Percentiles rank a stretch among this genome's conserved stretches.
Evolutionary conservation across 2,329 filamentous ascomycete genomes (phyloP).

Genomic region (Penicillium sp.): DNA sequence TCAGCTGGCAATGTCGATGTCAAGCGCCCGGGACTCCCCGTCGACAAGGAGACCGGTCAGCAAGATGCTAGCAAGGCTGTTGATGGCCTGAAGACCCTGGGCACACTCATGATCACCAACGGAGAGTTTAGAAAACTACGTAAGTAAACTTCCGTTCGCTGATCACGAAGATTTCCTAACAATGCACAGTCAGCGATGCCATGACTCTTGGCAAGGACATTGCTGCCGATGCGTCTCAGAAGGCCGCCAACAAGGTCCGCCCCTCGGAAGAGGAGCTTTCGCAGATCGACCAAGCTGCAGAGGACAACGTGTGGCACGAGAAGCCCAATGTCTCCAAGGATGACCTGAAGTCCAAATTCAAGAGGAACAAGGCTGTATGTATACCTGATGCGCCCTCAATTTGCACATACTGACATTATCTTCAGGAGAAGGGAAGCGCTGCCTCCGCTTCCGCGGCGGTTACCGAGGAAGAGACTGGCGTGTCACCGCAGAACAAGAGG

Average conservation of each 20-base stretch:
- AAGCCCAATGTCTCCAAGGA: constrained; percentile 72
- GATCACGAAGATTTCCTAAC: constrained; percentile 17
- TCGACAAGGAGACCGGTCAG: constrained; percentile 74
- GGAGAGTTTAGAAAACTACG: constrained; percentile 91
- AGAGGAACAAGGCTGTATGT: constrained; percentile 56
- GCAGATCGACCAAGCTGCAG: constrained; percentile 79
- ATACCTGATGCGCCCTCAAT: constrained; percentile 18
- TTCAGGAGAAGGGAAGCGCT: constrained; percentile 55
- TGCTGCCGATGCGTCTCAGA: constrained; percentile 81
- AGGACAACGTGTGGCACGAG: constrained; percentile 93
- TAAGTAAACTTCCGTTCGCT: constrained; percentile 49
- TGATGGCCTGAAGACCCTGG: constrained; percentile 82
- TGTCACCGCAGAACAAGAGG: constrained; percentile 49
- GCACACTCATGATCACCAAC: constrained; percentile 87
- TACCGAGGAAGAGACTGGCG: constrained; percentile 53
- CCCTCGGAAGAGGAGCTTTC: constrained; percentile 74
- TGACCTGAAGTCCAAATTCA: constrained; percentile 62
- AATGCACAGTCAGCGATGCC: constrained; percentile 68
- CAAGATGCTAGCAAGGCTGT: constrained; percentile 82
- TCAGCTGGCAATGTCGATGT: constrained; percentile 64
- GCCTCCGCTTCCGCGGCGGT: constrained; percentile 36
- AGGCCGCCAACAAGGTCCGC: constrained; percentile 71
- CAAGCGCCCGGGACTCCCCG: constrained; percentile 61
- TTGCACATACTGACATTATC: neutral
- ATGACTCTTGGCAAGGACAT: constrained; percentile 82